Evolutionary conservation across 106 monocot genomes (phyloP), one percentile per base, ranked within the genome.

Genomic region (Apostasia ramifera): DNA sequence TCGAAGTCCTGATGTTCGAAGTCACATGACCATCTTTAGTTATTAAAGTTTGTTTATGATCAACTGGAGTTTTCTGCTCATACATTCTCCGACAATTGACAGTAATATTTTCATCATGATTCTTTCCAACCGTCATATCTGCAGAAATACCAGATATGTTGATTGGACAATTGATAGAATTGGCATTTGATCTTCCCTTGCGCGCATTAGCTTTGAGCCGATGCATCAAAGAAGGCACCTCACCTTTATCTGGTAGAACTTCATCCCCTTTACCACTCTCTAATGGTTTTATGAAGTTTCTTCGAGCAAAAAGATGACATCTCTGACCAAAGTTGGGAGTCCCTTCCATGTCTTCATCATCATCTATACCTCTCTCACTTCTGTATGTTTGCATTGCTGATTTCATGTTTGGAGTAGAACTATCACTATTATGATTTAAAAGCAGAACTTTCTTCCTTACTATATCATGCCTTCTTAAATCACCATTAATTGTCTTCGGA

Each of bases 201-300:
- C 40, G 55, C 43, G 64, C 47, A 7, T 70, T 68, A 58, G 37
- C 39, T 40, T 73, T 81, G 9, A 79, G 55, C 81, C 76, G 80
- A 47, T 81, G 73, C 57, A 80, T 82, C 38, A 84, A 57, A 38
- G 76, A 77, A 82, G 58, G 47, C 41, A 64, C 79, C 5, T 82
- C 76, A 61, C 70, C 78, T 40, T 81, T 67, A 65, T 12, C 53
- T 44, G 72, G 69, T n/a, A 65, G 6, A 7, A 69, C 12, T 55
- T 75, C 57, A 41, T 65, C 47, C 50, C 40, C 43, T 4, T 68
- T 57, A 40, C 48, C 74, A 2, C 49, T 68, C 67, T 66, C 64
- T 12, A 65, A 47, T 0, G 61, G 52, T 47, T 51, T 61, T 12
- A 37, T 55, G 44, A 53, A 26, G 60, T 15, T 64, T 67, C 46